Base-by-base conservation (phyloP, 2,329 filamentous ascomycete species). In the Botryotinia calthae region DNA sequence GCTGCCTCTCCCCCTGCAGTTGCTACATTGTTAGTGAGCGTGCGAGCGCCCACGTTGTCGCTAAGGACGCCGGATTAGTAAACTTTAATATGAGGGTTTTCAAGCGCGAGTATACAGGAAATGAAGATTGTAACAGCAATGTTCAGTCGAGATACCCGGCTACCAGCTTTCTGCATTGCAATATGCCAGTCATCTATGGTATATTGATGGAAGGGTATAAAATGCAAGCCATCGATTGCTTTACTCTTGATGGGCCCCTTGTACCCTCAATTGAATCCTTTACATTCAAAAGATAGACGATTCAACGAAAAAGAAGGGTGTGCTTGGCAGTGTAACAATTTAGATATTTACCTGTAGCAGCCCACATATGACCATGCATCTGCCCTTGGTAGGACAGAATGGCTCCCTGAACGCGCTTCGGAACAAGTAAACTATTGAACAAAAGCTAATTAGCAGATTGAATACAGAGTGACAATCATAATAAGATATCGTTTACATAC, bases 1-100 rank as follows among this genome's bases (percentile, higher is more conserved):
- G 51, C 61, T 34, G 34, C 68, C 6, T 64, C 37, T 34, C 75
- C 75, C 1, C 76, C 77, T 46, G 67, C 37, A n/a, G 74, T 74
- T 28, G 67, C 64, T 51, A 46, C n/a, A 40, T 48, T 73, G 20
- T 68, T 73, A 66, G 72, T 71, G 40, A 73, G 72, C 4, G 68
- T 73, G 2, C 71, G 71, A 54, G 46, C 44, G 25, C 71, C 71
- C 16, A 63, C 58, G 18, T 54, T 56, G 22, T 73, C 71, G 51
- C 71, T 73, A 42, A 51, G 18, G 31, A 62, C 31, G 22, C 16
- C n/a, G 7, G 42, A 64, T 70, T 58, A 73, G 71, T 40, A 70
- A n/a, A 20, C 1, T 28, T 58, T 25, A 31, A 40, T 31, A 51
- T 59, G 22, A 51, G n/a, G 10, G 51, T 10, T 10, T 51, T 28